A percentile compares a stretch with the other conserved stretches of the same genome.
Conservation (phyloP, 129 eudicot species). For the Lactuca saligna region DNA sequence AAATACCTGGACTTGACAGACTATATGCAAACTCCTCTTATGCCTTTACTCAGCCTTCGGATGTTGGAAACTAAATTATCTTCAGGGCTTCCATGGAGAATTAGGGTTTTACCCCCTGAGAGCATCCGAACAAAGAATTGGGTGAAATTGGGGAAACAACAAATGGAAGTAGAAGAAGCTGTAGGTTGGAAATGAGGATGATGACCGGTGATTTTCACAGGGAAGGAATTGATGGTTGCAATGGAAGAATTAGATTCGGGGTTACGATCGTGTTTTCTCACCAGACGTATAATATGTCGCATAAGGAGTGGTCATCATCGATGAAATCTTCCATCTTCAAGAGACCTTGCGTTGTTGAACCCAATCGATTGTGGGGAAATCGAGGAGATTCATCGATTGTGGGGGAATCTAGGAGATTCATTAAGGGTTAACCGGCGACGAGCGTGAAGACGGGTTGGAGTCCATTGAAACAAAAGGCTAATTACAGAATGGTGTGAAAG, state of each 20-base stretch:
- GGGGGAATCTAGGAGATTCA: conserved; percentile 41
- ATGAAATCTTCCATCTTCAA: conserved; percentile 60
- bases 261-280: conserved; percentile 39
- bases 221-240: background rate
- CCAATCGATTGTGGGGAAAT: too few species aligned
- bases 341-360: conserved; percentile 47
- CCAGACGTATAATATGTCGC: conserved; percentile 24
- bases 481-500: background rate
- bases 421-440: conserved; percentile 17
- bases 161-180: conserved; percentile 18
- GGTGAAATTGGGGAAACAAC: conserved; percentile 5
- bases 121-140: conserved; percentile 62
- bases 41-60: conserved; percentile 34
- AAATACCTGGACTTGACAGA: conserved; percentile 39
- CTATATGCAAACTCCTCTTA: conserved; percentile 2
- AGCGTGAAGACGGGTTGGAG: conserved; percentile 22
- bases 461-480: conserved; percentile 31
- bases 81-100: conserved; percentile 33
- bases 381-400: too few species aligned
- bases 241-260: conserved; percentile 27
- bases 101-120: conserved; percentile 39
- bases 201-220: conserved; percentile 5
- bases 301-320: conserved; percentile 31
- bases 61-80: conserved; percentile 47
- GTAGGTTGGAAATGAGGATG: conserved; percentile 27